Evolutionary conservation across 2,329 filamentous ascomycete genomes (phyloP).

Genomic region (Clarireedia monteithiana): DNA sequence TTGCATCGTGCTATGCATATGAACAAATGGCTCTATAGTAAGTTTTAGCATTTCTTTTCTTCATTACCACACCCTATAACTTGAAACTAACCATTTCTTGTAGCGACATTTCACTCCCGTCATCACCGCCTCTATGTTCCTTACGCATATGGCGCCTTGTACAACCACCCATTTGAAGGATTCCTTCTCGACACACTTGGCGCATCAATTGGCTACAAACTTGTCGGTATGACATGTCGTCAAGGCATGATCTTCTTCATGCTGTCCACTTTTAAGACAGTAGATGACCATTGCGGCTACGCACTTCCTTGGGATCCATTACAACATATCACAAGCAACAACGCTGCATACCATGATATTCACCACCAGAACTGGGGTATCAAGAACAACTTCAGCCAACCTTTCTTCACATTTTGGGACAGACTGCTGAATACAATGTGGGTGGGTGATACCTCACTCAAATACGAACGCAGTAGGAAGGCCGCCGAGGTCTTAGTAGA

Average conservation of each 20-base stretch:
- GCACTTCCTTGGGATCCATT: constrained; percentile 91
- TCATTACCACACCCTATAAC: background rate
- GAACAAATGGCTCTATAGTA: constrained; percentile 95
- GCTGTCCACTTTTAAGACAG: constrained; percentile 86
- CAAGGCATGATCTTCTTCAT: constrained; percentile 88
- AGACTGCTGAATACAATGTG: constrained; percentile 60
- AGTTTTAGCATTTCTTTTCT: constrained; percentile 31
- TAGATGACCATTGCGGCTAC: constrained; percentile 97
- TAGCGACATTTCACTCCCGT: constrained; percentile 83
- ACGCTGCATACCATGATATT: constrained; percentile 93
- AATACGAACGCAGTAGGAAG: constrained; percentile 25
- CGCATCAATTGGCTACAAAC: constrained; percentile 74
- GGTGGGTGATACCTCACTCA: constrained; percentile 23
- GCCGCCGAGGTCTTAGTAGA: constrained; percentile 25
- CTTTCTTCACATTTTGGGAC: constrained; percentile 97
- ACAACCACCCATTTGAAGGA: constrained; percentile 93
- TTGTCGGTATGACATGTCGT: constrained; percentile 73
- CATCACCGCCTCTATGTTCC: constrained; percentile 97
- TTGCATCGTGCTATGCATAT: constrained; percentile 93
- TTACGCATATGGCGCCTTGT: constrained; percentile 92
- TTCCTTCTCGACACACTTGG: constrained; percentile 90
- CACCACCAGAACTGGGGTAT: constrained; percentile 99
- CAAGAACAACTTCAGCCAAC: constrained; percentile 88
- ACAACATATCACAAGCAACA: constrained; percentile 87
- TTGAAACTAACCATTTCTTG: constrained; percentile 5